Conservation (phyloP, 352 stramenopile genomes). For the Phytopythium helicoides region DNA sequence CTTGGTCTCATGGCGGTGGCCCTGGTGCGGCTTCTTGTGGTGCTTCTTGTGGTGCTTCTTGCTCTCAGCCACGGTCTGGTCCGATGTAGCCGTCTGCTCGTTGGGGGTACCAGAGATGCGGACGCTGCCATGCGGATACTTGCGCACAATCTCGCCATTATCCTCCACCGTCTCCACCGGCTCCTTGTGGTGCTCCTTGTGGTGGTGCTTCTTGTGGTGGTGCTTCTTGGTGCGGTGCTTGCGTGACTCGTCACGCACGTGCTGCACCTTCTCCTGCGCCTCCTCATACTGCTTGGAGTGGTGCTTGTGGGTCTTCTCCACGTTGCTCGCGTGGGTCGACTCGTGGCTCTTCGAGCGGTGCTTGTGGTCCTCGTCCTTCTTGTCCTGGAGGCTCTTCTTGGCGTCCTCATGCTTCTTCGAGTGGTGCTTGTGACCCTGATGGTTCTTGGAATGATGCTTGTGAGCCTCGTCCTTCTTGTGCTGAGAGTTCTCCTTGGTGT, state of each 20-base stretch:
- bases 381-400: background rate
- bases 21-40: constrained; percentile 10
- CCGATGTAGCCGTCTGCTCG: constrained; percentile 11
- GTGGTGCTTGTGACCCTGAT: too few relatives aligned
- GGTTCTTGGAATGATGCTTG: too few relatives aligned
- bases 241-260: constrained; percentile 2
- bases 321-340: background rate
- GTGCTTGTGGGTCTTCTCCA: constrained; percentile 3
- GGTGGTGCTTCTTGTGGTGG: constrained; percentile 9
- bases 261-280: background rate
- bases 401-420: background rate
- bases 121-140: constrained; percentile 34
- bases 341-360: background rate
- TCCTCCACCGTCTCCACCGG: constrained; percentile 9
- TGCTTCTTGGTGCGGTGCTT: constrained; percentile 18
- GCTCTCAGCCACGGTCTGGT: constrained; percentile 8
- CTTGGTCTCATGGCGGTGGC: constrained; percentile 11
- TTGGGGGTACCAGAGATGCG: constrained; percentile 20
- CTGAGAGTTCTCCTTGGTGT: too few relatives aligned
- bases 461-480: too few relatives aligned
- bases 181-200: constrained; percentile 17
- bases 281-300: constrained; percentile 11
- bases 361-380: background rate
- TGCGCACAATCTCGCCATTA: constrained; percentile 22
- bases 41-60: constrained; percentile 23